Conservation (phyloP, 2,329 filamentous ascomycete genomes). For the Penicillium sumatraense region DNA sequence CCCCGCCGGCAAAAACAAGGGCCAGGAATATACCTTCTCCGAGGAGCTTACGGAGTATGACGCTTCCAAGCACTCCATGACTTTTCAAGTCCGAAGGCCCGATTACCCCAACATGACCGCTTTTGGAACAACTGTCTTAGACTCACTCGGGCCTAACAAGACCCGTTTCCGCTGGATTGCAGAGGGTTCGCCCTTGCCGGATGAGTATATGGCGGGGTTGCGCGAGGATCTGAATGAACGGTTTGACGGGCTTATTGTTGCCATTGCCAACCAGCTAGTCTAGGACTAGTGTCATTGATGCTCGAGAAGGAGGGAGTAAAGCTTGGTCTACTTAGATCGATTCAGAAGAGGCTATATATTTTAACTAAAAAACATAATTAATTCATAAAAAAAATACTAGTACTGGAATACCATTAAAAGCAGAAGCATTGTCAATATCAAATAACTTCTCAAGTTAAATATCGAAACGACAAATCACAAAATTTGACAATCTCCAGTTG, state of each 20-base stretch:
- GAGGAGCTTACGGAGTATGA: conserved; percentile 3
- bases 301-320: neutral
- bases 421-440: too few species aligned
- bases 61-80: conserved; percentile 3
- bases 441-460: too few species aligned
- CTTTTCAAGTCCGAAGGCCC: conserved; percentile 3
- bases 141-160: neutral
- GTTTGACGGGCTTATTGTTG: neutral
- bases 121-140: conserved; percentile 1
- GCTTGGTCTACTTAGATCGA: neutral
- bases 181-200: neutral
- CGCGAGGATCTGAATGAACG: neutral
- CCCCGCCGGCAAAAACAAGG: neutral
- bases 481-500: too few species aligned
- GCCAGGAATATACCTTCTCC: conserved; percentile 2
- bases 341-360: neutral
- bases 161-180: conserved; percentile 4
- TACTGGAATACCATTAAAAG: neutral
- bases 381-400: neutral
- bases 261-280: neutral
- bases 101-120: conserved; percentile 3
- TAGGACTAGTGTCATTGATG: neutral
- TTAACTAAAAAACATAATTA: too few species aligned
- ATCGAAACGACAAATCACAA: too few species aligned
- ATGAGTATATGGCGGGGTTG: conserved; percentile 2